Percentiles rank a stretch among this genome's conserved stretches.
Conservation (phyloP, 1,284 basidiomycete genomes). For the Heterobasidion irregulare region DNA sequence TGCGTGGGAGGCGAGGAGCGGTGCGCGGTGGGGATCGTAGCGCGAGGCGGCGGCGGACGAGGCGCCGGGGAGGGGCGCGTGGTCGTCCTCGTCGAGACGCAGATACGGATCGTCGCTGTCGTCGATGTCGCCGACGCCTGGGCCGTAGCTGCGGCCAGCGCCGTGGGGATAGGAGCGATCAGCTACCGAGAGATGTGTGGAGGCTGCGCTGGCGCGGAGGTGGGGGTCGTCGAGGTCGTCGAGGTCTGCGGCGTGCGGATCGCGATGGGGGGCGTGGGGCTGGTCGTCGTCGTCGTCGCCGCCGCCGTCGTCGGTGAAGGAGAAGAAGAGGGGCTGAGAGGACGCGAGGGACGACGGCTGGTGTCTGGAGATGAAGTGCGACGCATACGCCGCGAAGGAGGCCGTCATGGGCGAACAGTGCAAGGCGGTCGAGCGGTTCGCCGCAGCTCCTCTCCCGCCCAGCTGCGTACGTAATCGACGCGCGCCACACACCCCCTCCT, state of each 20-base stretch:
- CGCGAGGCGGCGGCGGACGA: constrained; percentile 22
- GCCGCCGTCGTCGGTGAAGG: constrained; percentile 67
- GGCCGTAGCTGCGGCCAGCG: not conserved
- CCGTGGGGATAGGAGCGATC: constrained; percentile 5
- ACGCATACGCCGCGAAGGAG: constrained; percentile 62
- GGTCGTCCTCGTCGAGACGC: constrained; percentile 48
- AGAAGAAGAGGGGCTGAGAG: constrained; percentile 74
- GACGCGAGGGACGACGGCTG: constrained; percentile 38
- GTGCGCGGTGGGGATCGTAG: constrained; percentile 39
- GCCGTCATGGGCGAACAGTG: constrained; percentile 31
- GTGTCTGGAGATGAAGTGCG: constrained; percentile 53
- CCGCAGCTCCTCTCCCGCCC: not conserved
- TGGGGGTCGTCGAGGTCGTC: constrained; percentile 71
- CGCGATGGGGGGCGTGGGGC: too few relatives aligned
- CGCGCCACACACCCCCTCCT: too few relatives aligned
- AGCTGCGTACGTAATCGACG: not conserved
- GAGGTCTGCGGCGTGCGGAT: constrained; percentile 35
- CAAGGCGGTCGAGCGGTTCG: not conserved
- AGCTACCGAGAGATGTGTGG: constrained; percentile 14
- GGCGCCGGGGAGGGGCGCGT: constrained; percentile 9
- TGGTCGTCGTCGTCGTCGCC: constrained; percentile 19
- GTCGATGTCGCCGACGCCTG: constrained; percentile 20
- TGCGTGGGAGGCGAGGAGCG: constrained; percentile 37
- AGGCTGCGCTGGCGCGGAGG: constrained; percentile 38
- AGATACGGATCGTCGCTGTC: constrained; percentile 71